Conservation (phyloP, 306 rosid genomes). For the Vigna trinervia region DNA sequence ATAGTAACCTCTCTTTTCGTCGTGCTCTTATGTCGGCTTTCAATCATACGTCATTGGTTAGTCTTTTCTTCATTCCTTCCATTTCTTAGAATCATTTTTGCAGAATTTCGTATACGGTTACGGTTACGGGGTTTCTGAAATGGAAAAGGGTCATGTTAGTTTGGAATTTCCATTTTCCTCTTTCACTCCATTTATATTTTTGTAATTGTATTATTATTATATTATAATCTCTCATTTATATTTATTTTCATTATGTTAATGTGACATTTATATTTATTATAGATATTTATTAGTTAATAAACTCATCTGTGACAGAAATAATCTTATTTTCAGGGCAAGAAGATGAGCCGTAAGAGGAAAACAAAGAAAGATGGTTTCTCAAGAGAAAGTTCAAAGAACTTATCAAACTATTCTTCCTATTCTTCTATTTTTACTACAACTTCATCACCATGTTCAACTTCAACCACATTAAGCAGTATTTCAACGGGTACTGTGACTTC, state of each 20-base stretch:
- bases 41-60: conserved; percentile 45
- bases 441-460: conserved; percentile 24
- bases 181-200: too few species aligned
- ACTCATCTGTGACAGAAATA: not conserved
- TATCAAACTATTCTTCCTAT: conserved; percentile 23
- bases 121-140: too few species aligned
- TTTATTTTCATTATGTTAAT: too few species aligned
- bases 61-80: not conserved
- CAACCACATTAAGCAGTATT: conserved; percentile 2
- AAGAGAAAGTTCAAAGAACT: not conserved
- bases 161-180: too few species aligned
- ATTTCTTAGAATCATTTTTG: not conserved
- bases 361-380: not conserved
- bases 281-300: too few species aligned
- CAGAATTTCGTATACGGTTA: not conserved
- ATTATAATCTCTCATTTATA: too few species aligned
- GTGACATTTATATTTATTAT: too few species aligned
- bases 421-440: conserved; percentile 26
- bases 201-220: too few species aligned
- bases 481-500: not conserved
- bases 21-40: conserved; percentile 25
- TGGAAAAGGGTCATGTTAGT: too few species aligned
- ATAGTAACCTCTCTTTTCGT: conserved; percentile 2
- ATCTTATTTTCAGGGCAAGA: conserved; percentile 41
- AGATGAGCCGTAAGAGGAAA: conserved; percentile 34